Base-by-base conservation (phyloP, 805 yeast genomes). In the Priceomyces medius region DNA sequence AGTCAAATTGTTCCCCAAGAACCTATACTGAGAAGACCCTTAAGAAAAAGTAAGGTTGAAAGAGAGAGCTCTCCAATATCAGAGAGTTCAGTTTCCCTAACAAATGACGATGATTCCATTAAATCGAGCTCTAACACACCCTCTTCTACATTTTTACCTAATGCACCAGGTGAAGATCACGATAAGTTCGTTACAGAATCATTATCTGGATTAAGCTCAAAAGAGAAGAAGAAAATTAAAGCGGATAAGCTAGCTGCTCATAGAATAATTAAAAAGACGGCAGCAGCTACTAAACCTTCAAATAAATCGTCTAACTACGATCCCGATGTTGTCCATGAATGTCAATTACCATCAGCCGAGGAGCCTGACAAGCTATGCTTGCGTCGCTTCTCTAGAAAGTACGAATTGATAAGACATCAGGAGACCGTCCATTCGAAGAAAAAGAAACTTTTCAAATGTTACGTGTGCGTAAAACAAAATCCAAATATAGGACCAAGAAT, bases 391-490 rank as follows among this genome's bases (percentile, higher is more conserved):
- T 66, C 74, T 17, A 55, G 76, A 38, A 95, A 97, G 14, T 91
- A 91, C 59, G 99, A 91, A 68, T 73, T 91, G 56, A 85, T 90
- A 19, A 79, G 99, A 54, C 99, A 91, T 63, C 97, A 91, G 63
- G 96, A 91, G 56, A 93, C 98, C 0, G 90, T 91, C 41, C 99
- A 91, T 62, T 93, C 97, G 1, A 75, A 85, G 36, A 85, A 83
- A 59, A 85, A 91, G 64, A 85, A 85, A 54, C 80, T 85, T 37
- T 93, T 83, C 71, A 81, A 85, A 58, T 91, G 99, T 63, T 81
- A 81, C 51, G 81, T 85, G 34, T 91, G 99, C 66, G 93, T 85
- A 42, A 83, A 79, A 51, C 81, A 77, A 50, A 73, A 81, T 45
- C 77, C 80, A 20, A 61, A 67, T 35, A 66, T 58, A 23, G 79